Percentiles rank a stretch among this genome's conserved stretches.
These are phyloP conservation scores for Aspergillus fijiensis DNA, from an alignment of 2,329 filamentous ascomycete species.

Conservation along the genomic window DNA sequence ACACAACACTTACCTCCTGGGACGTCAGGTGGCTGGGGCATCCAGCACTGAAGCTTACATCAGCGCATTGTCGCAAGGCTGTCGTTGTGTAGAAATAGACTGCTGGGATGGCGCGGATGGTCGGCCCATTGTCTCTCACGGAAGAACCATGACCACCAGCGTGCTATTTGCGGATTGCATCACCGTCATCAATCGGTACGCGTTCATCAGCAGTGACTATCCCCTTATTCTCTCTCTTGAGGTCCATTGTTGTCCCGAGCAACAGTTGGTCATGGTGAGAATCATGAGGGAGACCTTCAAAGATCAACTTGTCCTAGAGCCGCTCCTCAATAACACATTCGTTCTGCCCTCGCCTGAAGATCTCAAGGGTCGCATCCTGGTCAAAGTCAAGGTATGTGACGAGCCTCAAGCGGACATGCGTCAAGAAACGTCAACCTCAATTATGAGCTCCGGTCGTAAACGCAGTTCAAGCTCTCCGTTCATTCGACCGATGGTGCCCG, in stretches of 20 bases:
- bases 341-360: slow-evolving; percentile 82
- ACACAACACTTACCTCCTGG: slow-evolving; percentile 95
- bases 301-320: slow-evolving; percentile 72
- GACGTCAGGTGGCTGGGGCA: slow-evolving; percentile 82
- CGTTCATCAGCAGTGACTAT: slow-evolving; percentile 81
- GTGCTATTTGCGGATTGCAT: slow-evolving; percentile 91
- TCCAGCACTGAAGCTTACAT: slow-evolving; percentile 97
- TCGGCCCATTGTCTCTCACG: slow-evolving; percentile 86
- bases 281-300: slow-evolving; percentile 86
- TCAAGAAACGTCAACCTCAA: slow-evolving; percentile 42
- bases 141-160: slow-evolving; percentile 81
- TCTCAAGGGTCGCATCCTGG: slow-evolving; percentile 76
- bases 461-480: slow-evolving; percentile 78
- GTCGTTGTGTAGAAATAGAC: slow-evolving; percentile 94
- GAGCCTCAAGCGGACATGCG: slow-evolving; percentile 49
- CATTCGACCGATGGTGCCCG: slow-evolving; percentile 60
- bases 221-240: slow-evolving; percentile 94
- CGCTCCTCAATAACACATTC: slow-evolving; percentile 66
- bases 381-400: slow-evolving; percentile 88
- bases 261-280: slow-evolving; percentile 84
- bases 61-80: slow-evolving; percentile 79
- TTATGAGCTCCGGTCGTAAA: slow-evolving; percentile 44
- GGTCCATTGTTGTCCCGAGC: slow-evolving; percentile 81
- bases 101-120: slow-evolving; percentile 94
- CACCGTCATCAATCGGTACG: slow-evolving; percentile 89